Base-by-base conservation (phyloP, 2,329 filamentous ascomycete genomes). In the Leptodontidium sp. region DNA sequence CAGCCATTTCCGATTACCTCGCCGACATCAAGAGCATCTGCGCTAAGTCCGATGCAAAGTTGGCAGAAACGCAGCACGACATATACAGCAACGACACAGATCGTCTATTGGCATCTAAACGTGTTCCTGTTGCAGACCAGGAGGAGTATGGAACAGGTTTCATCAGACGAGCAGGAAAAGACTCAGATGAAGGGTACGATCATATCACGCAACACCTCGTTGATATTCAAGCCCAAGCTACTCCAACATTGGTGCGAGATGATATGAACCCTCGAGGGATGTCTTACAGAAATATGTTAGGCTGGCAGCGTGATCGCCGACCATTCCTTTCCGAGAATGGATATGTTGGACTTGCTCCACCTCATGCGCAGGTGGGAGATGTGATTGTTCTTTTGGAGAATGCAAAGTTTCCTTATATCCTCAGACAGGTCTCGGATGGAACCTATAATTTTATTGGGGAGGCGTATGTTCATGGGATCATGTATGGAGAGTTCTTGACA, bases 401-500 rank as follows among this genome's bases (percentile, higher is more conserved):
- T 21, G 62, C 52, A 8, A 50, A 65, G 24, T 68, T 65, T 52
- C 58, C 59, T 17, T 68, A 68, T 35, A 21, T 68, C 26, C 35
- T 65, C 35, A 61, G 62, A 38, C 43, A 53, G 2, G 24, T 52
- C 2, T 49, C 17, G 12, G 32, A 26, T 7, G 57, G 32, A 21
- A 40, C 14, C 2, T 69, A 50, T 38, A n/a, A n/a, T 26, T 43
- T 69, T 2, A 32, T 69, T 50, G 68, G 68, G 2, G 64, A 69
- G 32, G 64, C 64, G 17, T 69, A 65, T 62, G 64, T 69, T 32
- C 68, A 67, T 67, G 64, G 68, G 1, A 50, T 67, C 26, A 69
- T 69, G 64, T 69, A 69, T 65, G 64, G 64, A 11, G 64, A 66
- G 43, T 49, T 55, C 11, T 59, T 68, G 7, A 17, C 59, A 11